Evolutionary conservation across 2,329 filamentous ascomycete genomes (phyloP), one percentile per base, ranked within the genome.

Genomic region (Aspergillus latus): DNA sequence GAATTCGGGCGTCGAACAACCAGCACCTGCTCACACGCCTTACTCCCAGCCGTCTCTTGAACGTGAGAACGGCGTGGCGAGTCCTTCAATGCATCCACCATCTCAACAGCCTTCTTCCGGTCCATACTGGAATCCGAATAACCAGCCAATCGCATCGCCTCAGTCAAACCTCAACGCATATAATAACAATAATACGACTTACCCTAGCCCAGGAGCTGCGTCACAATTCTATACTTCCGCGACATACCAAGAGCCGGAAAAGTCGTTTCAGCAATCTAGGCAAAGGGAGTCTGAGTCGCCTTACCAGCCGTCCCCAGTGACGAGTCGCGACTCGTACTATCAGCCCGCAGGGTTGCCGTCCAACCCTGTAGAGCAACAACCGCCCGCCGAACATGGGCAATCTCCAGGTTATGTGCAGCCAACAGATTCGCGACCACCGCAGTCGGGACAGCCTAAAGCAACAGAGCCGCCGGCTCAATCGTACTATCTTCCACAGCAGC

Each of bases 1-100:
- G 36, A 88, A 87, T 63, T 77, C 83, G 42, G 78, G 73, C 49
- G 71, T 73, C 62, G 78, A 72, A 7, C 68, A 78, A 4, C 82
- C 83, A 60, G 74, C 71, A 9, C 69, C 77, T 45, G 78, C 80
- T 9, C 82, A 82, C 51, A 77, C 80, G 15, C 73, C 77, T 37
- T 87, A 77, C 28, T 71, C 76, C 55, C 78, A 79, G 50, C 74
- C 78, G 32, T 74, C 74, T 57, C 61, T 65, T 16, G 59, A 63
- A 16, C 56, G 58, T 29, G 59, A 62, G 11, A 46, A 59, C 15
- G 60, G 49, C 29, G 44, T 61, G 21, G 61, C 62, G 56, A 66
- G 62, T 13, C 60, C 67, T 26, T 55, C 59, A 36, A 53, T 62
- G 45, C 66, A 66, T 54, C 59, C 58, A 37, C 58, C 59, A 47